Evolutionary conservation across 192 early-diverging fungal genomes (phyloP), one percentile per base, ranked within the genome.

Genomic region (Powellomyces hirtus): DNA sequence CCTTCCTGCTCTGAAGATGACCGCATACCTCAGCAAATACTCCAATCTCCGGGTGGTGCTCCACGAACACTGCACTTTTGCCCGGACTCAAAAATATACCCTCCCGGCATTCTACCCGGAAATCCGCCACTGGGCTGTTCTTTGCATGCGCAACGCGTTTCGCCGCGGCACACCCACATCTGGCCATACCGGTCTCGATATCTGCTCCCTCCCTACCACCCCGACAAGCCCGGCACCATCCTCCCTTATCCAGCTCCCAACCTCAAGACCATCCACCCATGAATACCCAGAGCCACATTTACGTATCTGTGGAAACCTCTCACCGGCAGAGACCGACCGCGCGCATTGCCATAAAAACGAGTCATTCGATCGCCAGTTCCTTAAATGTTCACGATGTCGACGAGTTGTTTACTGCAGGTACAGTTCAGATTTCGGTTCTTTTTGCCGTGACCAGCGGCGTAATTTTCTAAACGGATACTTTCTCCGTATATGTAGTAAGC

Each of bases 1-100:
- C 31, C 75, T 92, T 31, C 81, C 92, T 40, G 86, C 91, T 2
- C 79, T 91, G 59, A 94, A 95, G 76, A 79, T 97, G 14, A 81
- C 94, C 11, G 92, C 92, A 33, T 93, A 93, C 64, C 85, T 97
- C 10, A 90, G 88, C 55, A 97, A 97, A 74, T 94, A 94, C 73
- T 89, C 91, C 26, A 82, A 89, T 6, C 81, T 94, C 60, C 88
- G 95, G n/a, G 81, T 70, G 58, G 45, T 68, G 30, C 64, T 86
- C 30, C 79, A 84, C 59, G 35, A 37, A 5, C 22, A 1, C 24
- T 18, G 16, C 46, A 75, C 64, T 42, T 78, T 44, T 53, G 29
- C 36, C 13, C 60, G 60, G 6, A 35, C 64, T 38, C 71, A 78
- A 40, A 34, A 31, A 4, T 71, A 74, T 42, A 78, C 76, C 22